phyloP scores from a whole-genome alignment of 2,329 filamentous ascomycete genomes.

The Fusarium sp. region DNA sequence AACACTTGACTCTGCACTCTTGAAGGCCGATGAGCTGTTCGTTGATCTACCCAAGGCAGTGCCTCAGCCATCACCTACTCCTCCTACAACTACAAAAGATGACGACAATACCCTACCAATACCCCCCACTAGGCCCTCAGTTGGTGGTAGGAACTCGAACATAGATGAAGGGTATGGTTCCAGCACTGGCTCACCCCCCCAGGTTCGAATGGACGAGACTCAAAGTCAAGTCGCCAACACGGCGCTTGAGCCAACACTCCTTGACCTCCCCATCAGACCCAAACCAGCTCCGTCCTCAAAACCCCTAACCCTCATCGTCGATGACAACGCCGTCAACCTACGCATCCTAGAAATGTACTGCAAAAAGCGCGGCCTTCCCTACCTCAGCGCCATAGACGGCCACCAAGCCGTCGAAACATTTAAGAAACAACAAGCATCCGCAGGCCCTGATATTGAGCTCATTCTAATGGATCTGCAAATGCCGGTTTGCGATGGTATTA shows the following conservation, averaged over 20 bases:
- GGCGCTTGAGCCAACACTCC: not conserved
- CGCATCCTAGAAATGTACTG: conserved; percentile 63
- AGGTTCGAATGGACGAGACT: not conserved
- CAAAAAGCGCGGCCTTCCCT: conserved; percentile 58
- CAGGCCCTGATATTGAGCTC: conserved; percentile 32
- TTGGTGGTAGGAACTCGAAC: not conserved
- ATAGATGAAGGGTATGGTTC: conserved; percentile 19
- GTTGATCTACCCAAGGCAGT: not conserved
- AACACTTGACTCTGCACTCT: conserved; percentile 22
- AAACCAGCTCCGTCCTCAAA: conserved; percentile 1
- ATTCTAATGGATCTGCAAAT: conserved; percentile 51
- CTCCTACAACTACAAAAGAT: not conserved
- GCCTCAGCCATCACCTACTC: not conserved
- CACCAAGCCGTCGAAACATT: conserved; percentile 58
- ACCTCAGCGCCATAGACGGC: conserved; percentile 59
- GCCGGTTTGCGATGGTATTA: conserved; percentile 49
- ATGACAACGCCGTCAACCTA: conserved; percentile 64
- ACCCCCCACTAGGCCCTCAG: accelerated
- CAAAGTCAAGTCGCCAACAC: not conserved
- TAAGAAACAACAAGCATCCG: conserved; percentile 31
- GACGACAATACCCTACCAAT: not conserved
- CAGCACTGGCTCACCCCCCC: not conserved
- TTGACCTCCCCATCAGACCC: not conserved
- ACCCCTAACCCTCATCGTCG: conserved; percentile 57
- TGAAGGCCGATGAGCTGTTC: conserved; percentile 20